Conservation (phyloP, 139 green algal species). For the Tetraselmis chui region DNA sequence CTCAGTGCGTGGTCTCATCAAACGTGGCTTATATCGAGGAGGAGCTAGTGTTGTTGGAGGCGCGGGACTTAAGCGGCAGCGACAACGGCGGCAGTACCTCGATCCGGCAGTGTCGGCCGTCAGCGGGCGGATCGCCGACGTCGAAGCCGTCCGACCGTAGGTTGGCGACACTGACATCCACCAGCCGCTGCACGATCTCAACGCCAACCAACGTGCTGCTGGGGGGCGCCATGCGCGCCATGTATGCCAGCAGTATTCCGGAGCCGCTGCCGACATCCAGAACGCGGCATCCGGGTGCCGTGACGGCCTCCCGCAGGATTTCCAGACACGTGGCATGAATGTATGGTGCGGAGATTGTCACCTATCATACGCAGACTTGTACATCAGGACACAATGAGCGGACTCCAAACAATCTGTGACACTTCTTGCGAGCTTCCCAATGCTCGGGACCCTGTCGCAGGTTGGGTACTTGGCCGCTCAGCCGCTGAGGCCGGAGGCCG, state of each 20-base stretch:
- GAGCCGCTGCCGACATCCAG: constrained; percentile 84
- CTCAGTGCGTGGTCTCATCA: too few relatives aligned
- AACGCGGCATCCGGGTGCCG: constrained; percentile 46
- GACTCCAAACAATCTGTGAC: too few relatives aligned
- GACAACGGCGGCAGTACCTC: too few relatives aligned
- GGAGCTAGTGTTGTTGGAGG: too few relatives aligned
- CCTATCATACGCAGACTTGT: too few relatives aligned
- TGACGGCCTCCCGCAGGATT: constrained; percentile 56
- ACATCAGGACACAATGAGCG: too few relatives aligned
- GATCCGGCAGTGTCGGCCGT: not conserved
- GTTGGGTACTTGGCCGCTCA: too few relatives aligned
- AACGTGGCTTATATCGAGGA: too few relatives aligned
- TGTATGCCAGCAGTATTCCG: constrained; percentile 67
- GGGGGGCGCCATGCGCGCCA: constrained; percentile 60
- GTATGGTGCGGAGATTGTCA: constrained; percentile 89
- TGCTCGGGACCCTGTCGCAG: too few relatives aligned
- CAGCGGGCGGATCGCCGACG: not conserved
- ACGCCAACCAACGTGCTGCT: not conserved
- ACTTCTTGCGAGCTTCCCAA: too few relatives aligned
- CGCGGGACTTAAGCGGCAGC: too few relatives aligned
- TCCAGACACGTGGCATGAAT: constrained; percentile 92
- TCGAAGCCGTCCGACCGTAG: not conserved
- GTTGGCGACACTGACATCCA: not conserved
- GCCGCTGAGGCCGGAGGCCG: too few relatives aligned
- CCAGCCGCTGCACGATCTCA: not conserved